These are phyloP conservation scores for Linum usitatissimum DNA, from an alignment of 345 rosid genomes.

Conservation along the genomic window DNA sequence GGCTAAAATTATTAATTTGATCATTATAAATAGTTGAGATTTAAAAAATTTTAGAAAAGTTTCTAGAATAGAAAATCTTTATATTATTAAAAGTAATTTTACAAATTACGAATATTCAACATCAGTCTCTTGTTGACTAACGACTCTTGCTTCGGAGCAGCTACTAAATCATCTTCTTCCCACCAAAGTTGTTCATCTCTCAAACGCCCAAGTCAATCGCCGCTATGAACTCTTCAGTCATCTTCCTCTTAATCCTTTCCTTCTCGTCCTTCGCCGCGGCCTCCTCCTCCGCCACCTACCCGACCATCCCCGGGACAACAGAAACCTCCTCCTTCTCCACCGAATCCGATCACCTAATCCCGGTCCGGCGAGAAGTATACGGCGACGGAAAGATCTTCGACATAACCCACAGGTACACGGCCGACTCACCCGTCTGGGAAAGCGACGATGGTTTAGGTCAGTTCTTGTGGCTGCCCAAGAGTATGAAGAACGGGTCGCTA, in stretches of 20 bases:
- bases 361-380: slow-evolving; percentile 68
- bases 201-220: neutral
- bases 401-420: slow-evolving; percentile 56
- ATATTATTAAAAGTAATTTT: too few relatives aligned
- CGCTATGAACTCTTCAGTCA: neutral
- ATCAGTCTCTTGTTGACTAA: too few relatives aligned
- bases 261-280: slow-evolving; percentile 3
- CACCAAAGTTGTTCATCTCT: neutral
- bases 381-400: slow-evolving; percentile 59
- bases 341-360: slow-evolving; percentile 22
- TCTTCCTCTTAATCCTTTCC: slow-evolving; percentile 5
- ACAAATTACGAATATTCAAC: too few relatives aligned
- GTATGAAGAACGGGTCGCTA: slow-evolving; percentile 76
- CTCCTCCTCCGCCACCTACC: slow-evolving; percentile 27
- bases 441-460: slow-evolving; percentile 40
- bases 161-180: neutral
- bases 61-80: too few relatives aligned
- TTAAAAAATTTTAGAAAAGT: too few relatives aligned
- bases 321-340: slow-evolving; percentile 19
- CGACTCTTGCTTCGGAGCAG: neutral
- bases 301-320: slow-evolving; percentile 26
- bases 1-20: too few relatives aligned
- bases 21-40: too few relatives aligned
- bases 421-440: slow-evolving; percentile 45
- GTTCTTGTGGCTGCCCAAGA: slow-evolving; percentile 53